Conservation (phyloP, 2,329 filamentous ascomycete species). For the Knufia fluminis region DNA sequence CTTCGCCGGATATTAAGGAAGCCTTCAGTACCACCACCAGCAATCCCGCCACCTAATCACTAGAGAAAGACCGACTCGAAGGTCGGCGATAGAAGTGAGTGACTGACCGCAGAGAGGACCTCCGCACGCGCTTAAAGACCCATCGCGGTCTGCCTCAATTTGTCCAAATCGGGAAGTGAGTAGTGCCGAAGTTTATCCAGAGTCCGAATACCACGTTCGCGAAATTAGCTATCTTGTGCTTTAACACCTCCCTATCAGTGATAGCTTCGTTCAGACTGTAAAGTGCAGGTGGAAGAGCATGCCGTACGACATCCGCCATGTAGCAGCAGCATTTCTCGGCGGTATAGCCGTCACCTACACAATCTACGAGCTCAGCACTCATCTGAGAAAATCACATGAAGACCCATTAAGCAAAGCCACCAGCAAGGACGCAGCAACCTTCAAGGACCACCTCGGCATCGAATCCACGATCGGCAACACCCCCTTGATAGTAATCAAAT, state of each 20-base stretch:
- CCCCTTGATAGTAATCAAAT: constrained; percentile 75
- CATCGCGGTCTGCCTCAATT: neutral
- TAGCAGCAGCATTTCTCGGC: constrained; percentile 8
- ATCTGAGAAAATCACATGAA: neutral
- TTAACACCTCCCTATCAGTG: too few species aligned
- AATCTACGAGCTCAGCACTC: neutral
- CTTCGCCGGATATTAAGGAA: neutral
- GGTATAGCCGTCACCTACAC: constrained; percentile 6
- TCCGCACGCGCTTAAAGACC: neutral
- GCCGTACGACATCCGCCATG: constrained; percentile 9
- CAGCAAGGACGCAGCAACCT: neutral
- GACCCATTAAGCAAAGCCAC: neutral
- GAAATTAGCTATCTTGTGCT: too few species aligned
- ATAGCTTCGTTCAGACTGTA: neutral
- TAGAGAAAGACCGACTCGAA: neutral
- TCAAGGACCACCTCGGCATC: constrained; percentile 47
- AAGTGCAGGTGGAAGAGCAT: neutral
- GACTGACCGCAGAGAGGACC: neutral
- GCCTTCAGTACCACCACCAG: too few species aligned
- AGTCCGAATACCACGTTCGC: neutral
- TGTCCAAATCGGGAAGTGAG: neutral
- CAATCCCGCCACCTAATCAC: too few species aligned
- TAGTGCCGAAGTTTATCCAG: neutral
- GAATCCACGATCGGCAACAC: constrained; percentile 91
- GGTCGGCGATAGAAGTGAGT: neutral